Evolutionary conservation across 345 rosid species (phyloP), one percentile per base, ranked within the genome.

Genomic region (Brassica nigra): DNA sequence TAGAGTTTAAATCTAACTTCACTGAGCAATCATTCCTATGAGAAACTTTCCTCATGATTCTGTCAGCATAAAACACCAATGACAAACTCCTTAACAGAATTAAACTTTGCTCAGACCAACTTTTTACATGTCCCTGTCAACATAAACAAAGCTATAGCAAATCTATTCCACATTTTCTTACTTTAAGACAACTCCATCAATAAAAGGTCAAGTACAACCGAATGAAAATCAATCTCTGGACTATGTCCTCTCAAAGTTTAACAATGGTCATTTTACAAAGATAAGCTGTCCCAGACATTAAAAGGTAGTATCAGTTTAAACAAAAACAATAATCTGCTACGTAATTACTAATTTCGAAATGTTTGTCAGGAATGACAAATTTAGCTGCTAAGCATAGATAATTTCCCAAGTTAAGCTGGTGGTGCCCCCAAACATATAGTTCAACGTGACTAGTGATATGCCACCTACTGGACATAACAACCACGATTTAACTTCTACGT

Each of bases 401-500:
- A 10, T 27, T 44, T 59, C 66, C 64, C 23, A 47, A 16, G 42
- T 28, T 27, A 63, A 71, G 59, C 66, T 27, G 74, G 52, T 59
- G 28, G 67, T 30, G 37, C 73, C 62, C 62, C 62, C 62, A 66
- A 58, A 78, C 62, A 72, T 1, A n/a, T 30, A 70, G n/a, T 69
- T 37, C 71, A 68, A 62, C 70, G 58, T 62, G 74, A 58, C 36
- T 30, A 57, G 30, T 66, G 64, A 68, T 74, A 73, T 49, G 70
- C 74, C 71, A 64, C 76, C 62, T 75, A 70, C 73, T 70, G 37
- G 73, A 42, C 39, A 75, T 65, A 65, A 64, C 30, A 80, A 75
- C 68, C 71, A 37, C 39, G 42, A 62, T 30, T 30, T 62, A 69
- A 73, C 67, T 80, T 34, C 54, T 69, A 15, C 28, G 16, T 63